Base-by-base conservation (phyloP, 1,284 basidiomycete genomes). In the Lentinus polychrous region DNA sequence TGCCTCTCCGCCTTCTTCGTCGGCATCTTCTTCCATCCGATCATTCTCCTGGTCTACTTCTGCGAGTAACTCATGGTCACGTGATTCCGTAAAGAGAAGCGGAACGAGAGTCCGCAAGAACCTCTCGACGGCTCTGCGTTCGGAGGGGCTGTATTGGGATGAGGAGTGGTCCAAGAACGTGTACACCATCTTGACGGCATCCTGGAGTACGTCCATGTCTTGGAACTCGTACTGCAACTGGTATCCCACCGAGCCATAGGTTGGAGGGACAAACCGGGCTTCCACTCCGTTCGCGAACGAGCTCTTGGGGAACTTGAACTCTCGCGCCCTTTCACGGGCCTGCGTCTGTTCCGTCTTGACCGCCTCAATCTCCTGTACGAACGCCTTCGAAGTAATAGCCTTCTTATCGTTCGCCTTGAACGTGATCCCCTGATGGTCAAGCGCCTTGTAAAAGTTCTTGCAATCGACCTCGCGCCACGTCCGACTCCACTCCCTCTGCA, bases 361-460 rank as follows among this genome's bases (percentile, higher is more conserved):
- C 38, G 73, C 67, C 68, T 98, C 94, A 59, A 98, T 91, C 59
- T 99, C 92, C 38, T 75, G 77, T 41, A 97, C 83, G 60, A 99
- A 88, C 53, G 86, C 76, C 69, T 95, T 98, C 42, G 86, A 78
- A 3, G 92, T 95, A 61, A 96, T 88, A 46, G 81, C 83, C 74
- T 97, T 97, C 79, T 97, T 98, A 73, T 99, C 96, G 63, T 91
- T 91, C 41, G 79, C 76, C 73, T 98, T 98, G 82, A 96, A 96
- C 54, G 80, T 84, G 61, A 93, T 88, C 4, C 93, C 94, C 63
- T 98, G 94, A 63, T 97, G 93, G 65, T 99, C 96, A 50, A 98
- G 79, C 38, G 88, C 88, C 72, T 96, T 96, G 79, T 94, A 94
- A 66, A 95, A 98, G 72, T 98, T 98, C 68, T 93, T 91, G 49